Base-by-base conservation (phyloP, 148 eudicot species). In the Dianthus caryophyllus region DNA sequence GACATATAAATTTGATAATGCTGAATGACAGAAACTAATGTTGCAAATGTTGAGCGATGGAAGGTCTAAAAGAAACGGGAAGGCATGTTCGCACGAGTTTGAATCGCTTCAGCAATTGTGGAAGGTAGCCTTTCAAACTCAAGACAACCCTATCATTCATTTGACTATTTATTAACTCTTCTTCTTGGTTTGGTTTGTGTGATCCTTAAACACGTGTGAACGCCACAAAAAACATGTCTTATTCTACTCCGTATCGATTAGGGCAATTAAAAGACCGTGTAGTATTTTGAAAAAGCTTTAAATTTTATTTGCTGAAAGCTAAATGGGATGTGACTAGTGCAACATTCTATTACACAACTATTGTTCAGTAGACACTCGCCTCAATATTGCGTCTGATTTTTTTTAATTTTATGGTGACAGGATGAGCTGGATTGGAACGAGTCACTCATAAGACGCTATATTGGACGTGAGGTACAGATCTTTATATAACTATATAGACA, bases 401-500 rank as follows among this genome's bases (percentile, higher is more conserved):
- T n/a, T 36, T 56, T 21, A 27, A 39, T 30, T 64, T 49, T 2
- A 24, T 61, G 67, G 59, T 78, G 65, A 59, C 84, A 91, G 97
- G 88, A 82, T 75, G 97, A 91, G 83, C 87, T 91, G 49, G 87
- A 82, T 53, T 91, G 97, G 96, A 80, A 80, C 56, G 82, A 82
- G 75, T 44, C 41, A 53, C 69, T 91, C 80, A 85, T 91, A 66
- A 86, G 71, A 58, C 87, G 82, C 56, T 87, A 86, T 65, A 75
- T 83, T 61, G 97, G 97, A 29, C 81, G 96, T 64, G 97, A 91
- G 94, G 97, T 90, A 85, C 47, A 25, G 14, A 27, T n/a, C 9
- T 44, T 48, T 14, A 36, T 61, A 27, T 49, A 48, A 21, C 58
- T 57, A 33, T 43, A 50, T 61, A 39, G 49, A 52, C 25, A 65